Evolutionary conservation across 1,284 basidiomycete genomes (phyloP).

Genomic region (Puccinia coronata): DNA sequence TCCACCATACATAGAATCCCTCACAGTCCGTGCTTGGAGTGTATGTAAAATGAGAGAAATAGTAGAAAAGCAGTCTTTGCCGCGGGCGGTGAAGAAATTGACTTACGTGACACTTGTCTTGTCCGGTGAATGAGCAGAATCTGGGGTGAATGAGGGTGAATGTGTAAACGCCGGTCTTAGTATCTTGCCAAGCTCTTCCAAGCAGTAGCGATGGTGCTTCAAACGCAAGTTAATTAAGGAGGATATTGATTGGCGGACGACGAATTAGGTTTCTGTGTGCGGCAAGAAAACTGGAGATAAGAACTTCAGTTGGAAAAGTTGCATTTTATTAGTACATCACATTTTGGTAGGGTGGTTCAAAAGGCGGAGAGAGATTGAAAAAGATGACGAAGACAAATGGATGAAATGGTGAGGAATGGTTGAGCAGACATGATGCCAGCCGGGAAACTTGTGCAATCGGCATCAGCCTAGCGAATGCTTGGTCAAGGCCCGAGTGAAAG

Average conservation of each 20-base stretch:
- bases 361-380: conserved; percentile 9
- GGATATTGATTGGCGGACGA: background rate
- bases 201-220: background rate
- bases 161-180: background rate
- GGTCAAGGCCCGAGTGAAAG: conserved; percentile 4
- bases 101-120: background rate
- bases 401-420: conserved; percentile 7
- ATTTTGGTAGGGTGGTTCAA: conserved; percentile 4
- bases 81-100: conserved; percentile 5
- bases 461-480: conserved; percentile 26
- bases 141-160: background rate
- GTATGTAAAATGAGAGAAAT: conserved; percentile 32
- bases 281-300: background rate
- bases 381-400: background rate
- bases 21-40: background rate
- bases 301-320: conserved; percentile 1
- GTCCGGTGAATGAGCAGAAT: background rate
- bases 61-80: conserved; percentile 1
- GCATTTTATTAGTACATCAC: conserved; percentile 28
- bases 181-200: background rate
- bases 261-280: background rate
- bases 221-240: background rate
- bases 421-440: conserved; percentile 6
- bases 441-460: conserved; percentile 28
- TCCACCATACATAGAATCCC: background rate